Evolutionary conservation across 208 protist species (phyloP), one percentile per base, ranked within the genome.

Genomic region (Trypanosoma lewisi): DNA sequence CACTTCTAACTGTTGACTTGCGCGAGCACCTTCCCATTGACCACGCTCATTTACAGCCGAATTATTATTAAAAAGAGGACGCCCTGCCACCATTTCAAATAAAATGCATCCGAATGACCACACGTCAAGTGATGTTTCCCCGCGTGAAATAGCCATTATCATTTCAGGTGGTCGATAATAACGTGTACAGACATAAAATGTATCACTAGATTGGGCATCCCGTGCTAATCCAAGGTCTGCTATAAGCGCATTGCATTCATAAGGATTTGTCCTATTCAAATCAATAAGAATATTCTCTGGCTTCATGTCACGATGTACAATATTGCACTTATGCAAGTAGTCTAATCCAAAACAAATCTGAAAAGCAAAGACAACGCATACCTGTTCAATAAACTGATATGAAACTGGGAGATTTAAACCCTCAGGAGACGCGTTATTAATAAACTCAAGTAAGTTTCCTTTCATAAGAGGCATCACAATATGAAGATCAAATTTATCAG

Each of bases 81-180:
- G 56, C 7, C 94, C 74, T 2, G 93, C 97, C 44, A 94, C 87
- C 66, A 98, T 78, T 70, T 98, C 95, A 53, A 85, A 96, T 52
- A 98, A 90, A 48, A 98, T 94, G 74, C 95, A 98, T n/a, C 96
- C 96, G 25, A 98, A 36, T 8, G 88, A 88, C 93, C 96, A 98
- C 7, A 98, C 85, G 70, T 98, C 96, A 25, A 97, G 80, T 25
- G 61, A 59, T 51, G 88, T 60, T 5, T 75, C 75, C 28, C 95
- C 96, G 33, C 71, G 63, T 33, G 77, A 80, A 44, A 70, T 64
- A 55, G 87, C 89, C 0, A 94, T 91, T 57, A 98, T 83, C 16
- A 99, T 78, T 72, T 99, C 96, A 17, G 97, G 97, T 31, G 97
- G 90, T 55, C 95, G 89, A 73, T 98, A 99, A 91, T 97, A 98